Evolutionary conservation across 306 rosid genomes (phyloP).

Genomic region (Prosopis cineraria): DNA sequence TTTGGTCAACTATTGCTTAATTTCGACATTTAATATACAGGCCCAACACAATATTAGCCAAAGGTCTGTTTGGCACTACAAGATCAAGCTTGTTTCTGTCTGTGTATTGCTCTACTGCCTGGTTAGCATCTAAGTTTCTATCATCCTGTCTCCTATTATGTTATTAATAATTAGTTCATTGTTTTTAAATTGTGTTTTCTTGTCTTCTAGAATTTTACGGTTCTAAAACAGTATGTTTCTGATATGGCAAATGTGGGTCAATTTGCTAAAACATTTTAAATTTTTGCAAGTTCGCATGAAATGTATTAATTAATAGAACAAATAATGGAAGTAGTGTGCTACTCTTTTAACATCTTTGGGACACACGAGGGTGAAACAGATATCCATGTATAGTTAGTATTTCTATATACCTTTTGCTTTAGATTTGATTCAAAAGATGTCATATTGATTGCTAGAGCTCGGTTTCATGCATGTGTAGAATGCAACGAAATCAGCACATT

Average conservation of each 20-base stretch:
- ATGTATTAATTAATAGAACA: not conserved
- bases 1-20: constrained; percentile 12
- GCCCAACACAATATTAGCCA: constrained; percentile 65
- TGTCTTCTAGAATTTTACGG: constrained; percentile 4
- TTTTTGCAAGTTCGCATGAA: constrained; percentile 1
- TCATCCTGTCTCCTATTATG: constrained; percentile 12
- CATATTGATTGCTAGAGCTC: not conserved
- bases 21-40: constrained; percentile 54
- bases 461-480: not conserved
- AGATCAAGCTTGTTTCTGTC: constrained; percentile 98
- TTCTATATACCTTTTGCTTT: not conserved
- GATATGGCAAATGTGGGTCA: constrained; percentile 12
- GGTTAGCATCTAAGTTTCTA: constrained; percentile 53
- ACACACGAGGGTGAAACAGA: not conserved
- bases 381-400: not conserved
- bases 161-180: not conserved
- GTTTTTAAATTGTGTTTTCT: constrained; percentile 14
- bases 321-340: not conserved
- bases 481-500: not conserved
- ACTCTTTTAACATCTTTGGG: constrained; percentile 1
- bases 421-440: not conserved
- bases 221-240: constrained; percentile 1
- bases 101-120: constrained; percentile 84
- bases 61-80: constrained; percentile 87
- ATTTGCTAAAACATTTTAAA: not conserved